These are phyloP conservation scores for Micractinium sp. DNA, from an alignment of 139 green algal genomes.

Conservation along the genomic window DNA sequence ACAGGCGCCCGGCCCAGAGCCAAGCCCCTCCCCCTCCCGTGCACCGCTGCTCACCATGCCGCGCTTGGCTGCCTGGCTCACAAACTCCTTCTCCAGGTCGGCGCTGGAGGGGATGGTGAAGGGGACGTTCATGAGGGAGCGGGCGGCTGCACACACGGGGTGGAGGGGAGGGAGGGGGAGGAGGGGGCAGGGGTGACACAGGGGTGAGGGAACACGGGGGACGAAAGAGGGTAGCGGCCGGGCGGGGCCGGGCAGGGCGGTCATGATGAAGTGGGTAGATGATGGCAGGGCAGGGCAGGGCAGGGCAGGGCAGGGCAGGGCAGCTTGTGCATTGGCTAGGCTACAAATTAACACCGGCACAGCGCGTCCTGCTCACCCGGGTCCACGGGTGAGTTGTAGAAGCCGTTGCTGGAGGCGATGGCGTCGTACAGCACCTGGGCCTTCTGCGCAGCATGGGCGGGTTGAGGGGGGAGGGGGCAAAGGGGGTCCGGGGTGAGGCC, in stretches of 20 bases:
- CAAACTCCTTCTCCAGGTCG: constrained; percentile 89
- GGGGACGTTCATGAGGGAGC: constrained; percentile 98
- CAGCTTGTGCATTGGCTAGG: neutral
- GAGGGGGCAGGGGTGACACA: neutral
- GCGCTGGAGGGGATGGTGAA: constrained; percentile 94
- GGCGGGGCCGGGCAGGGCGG: no score
- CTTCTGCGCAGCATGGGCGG: constrained; percentile 66
- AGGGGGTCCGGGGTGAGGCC: neutral
- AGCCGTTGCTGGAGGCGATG: constrained; percentile 85
- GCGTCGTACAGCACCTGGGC: constrained; percentile 91
- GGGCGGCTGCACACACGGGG: constrained; percentile 38
- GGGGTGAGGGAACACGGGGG: neutral
- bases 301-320: neutral
- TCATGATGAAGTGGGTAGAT: neutral
- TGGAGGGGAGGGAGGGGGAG: neutral
- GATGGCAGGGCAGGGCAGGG: neutral
- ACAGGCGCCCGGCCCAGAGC: no score
- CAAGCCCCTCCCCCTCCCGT: no score
- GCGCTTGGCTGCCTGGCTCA: constrained; percentile 67
- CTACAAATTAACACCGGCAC: no score
- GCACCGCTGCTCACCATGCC: constrained; percentile 50
- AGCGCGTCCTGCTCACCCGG: constrained; percentile 20
- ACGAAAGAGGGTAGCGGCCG: no score
- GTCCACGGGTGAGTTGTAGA: constrained; percentile 92
- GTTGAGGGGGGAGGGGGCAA: neutral